These are phyloP conservation scores for Delitschia confertaspora DNA, from an alignment of 495 filamentous ascomycete species.

Conservation along the genomic window DNA sequence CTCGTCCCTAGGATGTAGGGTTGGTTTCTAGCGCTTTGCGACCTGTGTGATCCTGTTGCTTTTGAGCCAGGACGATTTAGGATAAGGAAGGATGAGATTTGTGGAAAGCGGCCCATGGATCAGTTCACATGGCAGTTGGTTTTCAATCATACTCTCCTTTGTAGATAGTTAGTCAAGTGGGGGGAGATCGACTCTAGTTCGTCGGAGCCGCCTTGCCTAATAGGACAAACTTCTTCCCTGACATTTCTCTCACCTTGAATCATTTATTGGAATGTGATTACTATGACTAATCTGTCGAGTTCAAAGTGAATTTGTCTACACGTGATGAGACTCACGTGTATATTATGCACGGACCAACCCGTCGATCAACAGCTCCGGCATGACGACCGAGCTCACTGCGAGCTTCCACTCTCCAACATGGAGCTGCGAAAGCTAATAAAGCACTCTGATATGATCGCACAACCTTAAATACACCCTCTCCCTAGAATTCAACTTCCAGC, in stretches of 20 bases:
- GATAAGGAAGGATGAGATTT: not conserved
- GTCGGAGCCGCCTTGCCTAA: too few species aligned
- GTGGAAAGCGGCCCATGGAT: too few species aligned
- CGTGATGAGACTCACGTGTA: conserved; percentile 1
- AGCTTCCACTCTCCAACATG: conserved; percentile 1
- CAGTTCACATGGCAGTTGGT: too few species aligned
- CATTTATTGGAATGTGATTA: too few species aligned
- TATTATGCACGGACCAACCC: not conserved
- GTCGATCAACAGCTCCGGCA: not conserved
- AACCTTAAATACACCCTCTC: not conserved
- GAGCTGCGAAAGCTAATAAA: conserved; percentile 7
- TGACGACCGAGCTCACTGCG: conserved; percentile 1
- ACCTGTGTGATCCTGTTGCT: conserved; percentile 11
- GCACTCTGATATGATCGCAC: conserved; percentile 4
- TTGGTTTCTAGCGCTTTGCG: conserved; percentile 25
- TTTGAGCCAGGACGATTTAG: conserved; percentile 5
- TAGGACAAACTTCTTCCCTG: too few species aligned
- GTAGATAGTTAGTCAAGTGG: too few species aligned
- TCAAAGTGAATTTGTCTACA: not conserved
- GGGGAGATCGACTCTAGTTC: too few species aligned
- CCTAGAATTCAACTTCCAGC: not conserved
- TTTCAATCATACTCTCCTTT: too few species aligned
- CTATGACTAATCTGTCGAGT: not conserved
- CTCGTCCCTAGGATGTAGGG: conserved; percentile 28
- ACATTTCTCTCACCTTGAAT: too few species aligned